These are phyloP conservation scores for Leonotis leonurus DNA, from an alignment of 257 asterid species.

Conservation along the genomic window DNA sequence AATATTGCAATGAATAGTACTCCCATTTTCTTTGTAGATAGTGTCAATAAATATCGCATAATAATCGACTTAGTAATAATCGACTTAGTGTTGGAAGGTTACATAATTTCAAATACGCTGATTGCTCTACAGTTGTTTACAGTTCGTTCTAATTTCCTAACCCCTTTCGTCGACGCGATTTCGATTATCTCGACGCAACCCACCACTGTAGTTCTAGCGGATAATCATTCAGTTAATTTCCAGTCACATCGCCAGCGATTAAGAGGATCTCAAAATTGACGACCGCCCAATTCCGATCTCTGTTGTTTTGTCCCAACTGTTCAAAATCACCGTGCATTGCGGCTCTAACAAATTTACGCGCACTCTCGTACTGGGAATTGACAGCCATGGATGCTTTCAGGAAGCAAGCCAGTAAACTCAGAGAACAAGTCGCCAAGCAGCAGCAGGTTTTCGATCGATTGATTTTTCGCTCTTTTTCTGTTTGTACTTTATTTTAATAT, in stretches of 20 bases:
- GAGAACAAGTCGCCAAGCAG: constrained; percentile 97
- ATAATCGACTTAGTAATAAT: no score
- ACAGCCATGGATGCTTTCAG: constrained; percentile 76
- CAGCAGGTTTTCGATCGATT: constrained; percentile 56
- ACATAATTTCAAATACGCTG: no score
- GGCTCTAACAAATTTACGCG: not conserved
- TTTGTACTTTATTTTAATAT: not conserved
- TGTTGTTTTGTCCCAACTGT: not conserved
- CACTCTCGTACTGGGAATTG: constrained; percentile 10
- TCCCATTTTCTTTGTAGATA: no score
- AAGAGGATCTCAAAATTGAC: not conserved
- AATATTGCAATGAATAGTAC: no score
- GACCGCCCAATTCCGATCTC: not conserved
- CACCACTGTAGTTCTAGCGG: not conserved
- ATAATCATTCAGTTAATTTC: not conserved
- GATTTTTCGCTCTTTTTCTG: not conserved
- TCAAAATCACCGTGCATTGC: not conserved
- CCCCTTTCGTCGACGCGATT: not conserved
- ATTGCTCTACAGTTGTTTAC: constrained; percentile 17
- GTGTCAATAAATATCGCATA: no score
- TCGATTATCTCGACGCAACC: not conserved
- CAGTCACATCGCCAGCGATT: not conserved
- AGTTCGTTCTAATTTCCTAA: constrained; percentile 15
- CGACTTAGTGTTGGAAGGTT: no score
- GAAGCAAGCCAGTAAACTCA: constrained; percentile 84